Percentiles rank a stretch among this genome's conserved stretches.
phyloP scores from a whole-genome alignment of 1,139 yeast genomes.

The Diutina scorzettiae region DNA sequence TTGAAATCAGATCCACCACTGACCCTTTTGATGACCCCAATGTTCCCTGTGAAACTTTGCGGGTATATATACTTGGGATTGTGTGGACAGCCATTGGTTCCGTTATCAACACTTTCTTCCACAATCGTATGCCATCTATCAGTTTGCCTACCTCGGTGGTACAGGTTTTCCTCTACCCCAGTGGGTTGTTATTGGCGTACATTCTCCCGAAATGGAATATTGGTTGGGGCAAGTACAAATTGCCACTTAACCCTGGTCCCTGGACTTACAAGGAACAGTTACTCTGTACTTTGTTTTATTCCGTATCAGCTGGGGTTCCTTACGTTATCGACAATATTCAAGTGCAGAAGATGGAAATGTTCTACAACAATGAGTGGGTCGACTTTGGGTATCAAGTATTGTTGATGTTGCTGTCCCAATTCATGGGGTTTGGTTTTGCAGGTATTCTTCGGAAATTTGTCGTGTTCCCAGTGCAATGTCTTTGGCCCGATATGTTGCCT shows the following conservation, averaged over 20 bases:
- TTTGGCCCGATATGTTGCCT: conserved; percentile 49
- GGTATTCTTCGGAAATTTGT: conserved; percentile 31
- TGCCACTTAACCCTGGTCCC: conserved; percentile 43
- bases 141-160: conserved; percentile 17
- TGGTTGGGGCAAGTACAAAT: conserved; percentile 21
- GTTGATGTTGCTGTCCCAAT: conserved; percentile 26
- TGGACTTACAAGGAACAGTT: conserved; percentile 65
- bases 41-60: conserved; percentile 8
- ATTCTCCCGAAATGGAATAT: conserved; percentile 38
- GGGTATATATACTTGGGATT: conserved; percentile 10
- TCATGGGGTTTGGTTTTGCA: conserved; percentile 6
- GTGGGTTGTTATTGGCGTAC: conserved; percentile 30
- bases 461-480: conserved; percentile 41
- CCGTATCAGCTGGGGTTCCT: conserved; percentile 28
- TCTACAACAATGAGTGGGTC: conserved; percentile 31
- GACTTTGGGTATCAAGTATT: conserved; percentile 33
- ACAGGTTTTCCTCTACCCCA: conserved; percentile 47
- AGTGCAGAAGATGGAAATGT: conserved; percentile 15
- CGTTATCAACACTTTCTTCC: conserved; percentile 10
- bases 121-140: conserved; percentile 9
- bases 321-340: conserved; percentile 33
- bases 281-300: conserved; percentile 38
- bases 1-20: conserved; percentile 11
- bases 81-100: conserved; percentile 10
- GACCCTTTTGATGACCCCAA: conserved; percentile 10